phyloP scores from a whole-genome alignment of 2,329 filamentous ascomycete species.

The Stemphylium beticola region DNA sequence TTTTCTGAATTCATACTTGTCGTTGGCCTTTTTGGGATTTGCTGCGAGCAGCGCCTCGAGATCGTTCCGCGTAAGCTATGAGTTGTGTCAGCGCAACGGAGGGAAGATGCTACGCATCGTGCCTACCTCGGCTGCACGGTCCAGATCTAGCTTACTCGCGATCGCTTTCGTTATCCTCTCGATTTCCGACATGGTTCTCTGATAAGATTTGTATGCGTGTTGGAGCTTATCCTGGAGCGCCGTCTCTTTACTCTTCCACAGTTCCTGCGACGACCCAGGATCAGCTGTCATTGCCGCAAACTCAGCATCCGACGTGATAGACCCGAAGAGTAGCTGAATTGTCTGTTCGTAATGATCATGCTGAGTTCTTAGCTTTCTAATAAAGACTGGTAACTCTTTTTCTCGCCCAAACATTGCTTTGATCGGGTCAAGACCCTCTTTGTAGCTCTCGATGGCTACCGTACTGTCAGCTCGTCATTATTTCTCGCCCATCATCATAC shows the following conservation, averaged over 20 bases:
- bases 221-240: constrained; percentile 42
- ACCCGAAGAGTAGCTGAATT: constrained; percentile 44
- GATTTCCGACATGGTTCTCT: constrained; percentile 45
- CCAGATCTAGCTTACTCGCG: constrained; percentile 46
- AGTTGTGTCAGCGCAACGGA: constrained; percentile 22
- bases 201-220: constrained; percentile 45
- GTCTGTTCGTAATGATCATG: constrained; percentile 48
- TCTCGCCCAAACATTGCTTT: constrained; percentile 48
- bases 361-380: constrained; percentile 47
- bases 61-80: constrained; percentile 42
- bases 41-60: constrained; percentile 45
- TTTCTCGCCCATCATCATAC: constrained; percentile 1
- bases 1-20: constrained; percentile 46
- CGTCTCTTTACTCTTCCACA: constrained; percentile 44
- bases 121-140: constrained; percentile 41
- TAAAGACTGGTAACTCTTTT: constrained; percentile 42
- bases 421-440: constrained; percentile 49
- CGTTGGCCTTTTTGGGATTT: constrained; percentile 39
- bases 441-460: constrained; percentile 45
- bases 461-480: not conserved
- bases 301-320: constrained; percentile 46
- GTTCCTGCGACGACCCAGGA: constrained; percentile 31
- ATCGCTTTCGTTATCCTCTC: constrained; percentile 45
- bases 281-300: constrained; percentile 44
- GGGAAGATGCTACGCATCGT: constrained; percentile 1